Evolutionary conservation across 345 rosid species (phyloP), one percentile per base, ranked within the genome.

Genomic region (Gossypium arboreum): DNA sequence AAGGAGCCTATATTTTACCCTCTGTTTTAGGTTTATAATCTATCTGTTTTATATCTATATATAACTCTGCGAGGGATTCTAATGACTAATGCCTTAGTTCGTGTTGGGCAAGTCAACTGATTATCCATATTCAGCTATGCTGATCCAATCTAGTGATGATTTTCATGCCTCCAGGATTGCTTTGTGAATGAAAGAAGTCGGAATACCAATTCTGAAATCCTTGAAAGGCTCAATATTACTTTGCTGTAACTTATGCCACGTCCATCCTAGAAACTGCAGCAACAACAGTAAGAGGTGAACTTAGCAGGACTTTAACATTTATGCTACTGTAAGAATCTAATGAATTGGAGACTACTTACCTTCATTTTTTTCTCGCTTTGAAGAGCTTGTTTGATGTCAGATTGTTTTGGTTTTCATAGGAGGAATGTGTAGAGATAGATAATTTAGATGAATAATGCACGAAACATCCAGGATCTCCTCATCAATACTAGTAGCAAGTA

Each of bases 241-340:
- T 72, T 81, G 85, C 77, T 79, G 81, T 72, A 84, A 75, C 83
- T 84, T 87, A 57, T 83, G 86, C 79, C 84, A 89, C 94, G 87
- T 86, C 98, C 97, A 92, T 62, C 88, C 92, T 79, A 86, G 82
- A 77, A 92, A 75, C 97, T 90, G 98, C 88, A 73, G 84, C 80
- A 82, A 80, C 66, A 59, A 77, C 74, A 76, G 73, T 67, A 75
- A 56, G 18, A 72, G 82, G 78, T 63, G 77, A 68, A 75, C 48
- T 82, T 81, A 62, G 66, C 24, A 83, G 57, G 71, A 84, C 72
- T 60, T 24, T 57, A 47, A 52, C 50, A 17, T 41, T 25, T 27
- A 22, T 72, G 71, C 58, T 68, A 79, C 67, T 56, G 44, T 74
- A 24, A 68, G 29, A 72, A 75, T 55, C 80, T 24, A 59, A 80